Evolutionary conservation across 148 eudicot genomes (phyloP), one percentile per base, ranked within the genome.

Genomic region (Heliamphora exappendiculata): DNA sequence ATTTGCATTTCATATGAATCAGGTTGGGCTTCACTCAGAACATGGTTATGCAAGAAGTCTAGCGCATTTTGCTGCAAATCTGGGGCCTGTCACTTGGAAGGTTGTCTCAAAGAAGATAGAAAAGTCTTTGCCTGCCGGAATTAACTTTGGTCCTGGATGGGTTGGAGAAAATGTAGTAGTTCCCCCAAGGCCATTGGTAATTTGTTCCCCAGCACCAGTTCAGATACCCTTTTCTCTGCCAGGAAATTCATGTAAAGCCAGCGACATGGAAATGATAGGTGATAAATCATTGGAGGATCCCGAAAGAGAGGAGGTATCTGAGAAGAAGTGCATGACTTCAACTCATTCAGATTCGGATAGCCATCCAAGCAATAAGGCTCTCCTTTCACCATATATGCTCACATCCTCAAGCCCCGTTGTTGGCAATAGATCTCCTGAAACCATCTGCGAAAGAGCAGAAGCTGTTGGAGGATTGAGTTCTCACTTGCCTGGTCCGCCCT

Each of bases 31-130:
- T 8, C 82, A 83, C 31, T 70, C 79, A 4, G 91, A 90, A 72
- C 87, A 88, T 80, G 81, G 86, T 66, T 94, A 94, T 80, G 93
- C 98, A 22, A 87, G 93, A 88, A 94, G 98, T 86, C 82, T 94
- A 3, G 89, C 98, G 50, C 84, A 83, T 55, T 94, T 85, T 86
- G 95, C 93, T 51, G 87, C 79, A 71, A 75, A 85, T 63, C 97
- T 94, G 57, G 98, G 98, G 72, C 98, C 98, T 7, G 81, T 65
- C 9, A 93, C 74, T n/a, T 91, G 98, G 98, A 86, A 85, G 69
- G 72, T 90, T 26, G 95, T 88, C 14, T 86, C 91, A 4, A 86
- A 79, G 78, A 94, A 87, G 65, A 74, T 91, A 8, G 84, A 80
- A 74, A 75, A 77, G 57, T 84, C 80, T 66, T 77, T 91, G 84